Base-by-base conservation (phyloP, 2,329 filamentous ascomycete species). In the Ceratocystis cacaofunesta region DNA sequence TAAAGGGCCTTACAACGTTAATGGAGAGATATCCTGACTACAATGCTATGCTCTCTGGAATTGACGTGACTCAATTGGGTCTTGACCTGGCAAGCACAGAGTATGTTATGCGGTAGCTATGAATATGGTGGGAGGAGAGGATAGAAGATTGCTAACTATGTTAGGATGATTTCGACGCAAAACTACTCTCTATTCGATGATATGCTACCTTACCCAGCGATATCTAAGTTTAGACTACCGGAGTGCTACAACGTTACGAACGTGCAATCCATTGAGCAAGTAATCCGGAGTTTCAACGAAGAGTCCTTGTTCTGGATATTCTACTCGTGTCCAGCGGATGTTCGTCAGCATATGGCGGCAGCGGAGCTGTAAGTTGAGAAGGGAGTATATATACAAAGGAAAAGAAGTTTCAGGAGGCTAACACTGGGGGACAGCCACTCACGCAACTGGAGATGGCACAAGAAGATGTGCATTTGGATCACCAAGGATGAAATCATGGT, bases 301-400 rank as follows among this genome's bases (percentile, higher is more conserved):
- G 85, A 87, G 73, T 86, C 85, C 0, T 74, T 87, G 61, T 83
- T 87, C 73, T 86, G 82, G 79, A 87, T 87, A 69, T 87, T 87
- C 71, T 87, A 87, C 73, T 85, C 82, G 73, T 85, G 82, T 67
- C 82, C 85, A 6, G 77, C 80, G 57, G 84, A 87, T 70, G 71
- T 81, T 44, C 83, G 85, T 72, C 85, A 87, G 71, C 80, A 84
- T 61, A 75, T 85, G 74, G 85, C 85, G 2, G 84, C 85, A 0
- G 76, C 79, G 50, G 83, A 87, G 72, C 76, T 87, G 83, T 86
- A 75, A 74, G 82, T 58, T 8, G 46, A n/a, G 10, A 58, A 36
- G 12, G 50, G 28, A 12, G 15, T n/a, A 22, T 36, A 17, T 30
- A 58, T 46, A 65, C 69, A 65, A 70, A 61, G 17, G 48, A 61